These are phyloP conservation scores for Trichoderma harzianum DNA, from an alignment of 2,329 filamentous ascomycete species.

Conservation along the genomic window DNA sequence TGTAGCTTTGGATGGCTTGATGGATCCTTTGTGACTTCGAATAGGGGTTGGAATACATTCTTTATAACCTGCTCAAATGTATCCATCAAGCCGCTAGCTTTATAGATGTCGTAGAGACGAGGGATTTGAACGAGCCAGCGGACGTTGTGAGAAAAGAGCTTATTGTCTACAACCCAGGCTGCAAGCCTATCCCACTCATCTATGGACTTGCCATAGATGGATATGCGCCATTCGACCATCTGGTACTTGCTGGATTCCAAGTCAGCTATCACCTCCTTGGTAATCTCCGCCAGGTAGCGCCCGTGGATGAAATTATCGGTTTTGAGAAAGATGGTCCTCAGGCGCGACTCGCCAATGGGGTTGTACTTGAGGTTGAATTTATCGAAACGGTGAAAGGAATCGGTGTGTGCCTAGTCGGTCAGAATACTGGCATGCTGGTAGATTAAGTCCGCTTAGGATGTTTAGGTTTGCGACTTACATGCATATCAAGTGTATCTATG, in stretches of 20 bases:
- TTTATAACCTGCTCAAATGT: slow-evolving; percentile 86
- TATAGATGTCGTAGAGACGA: slow-evolving; percentile 93
- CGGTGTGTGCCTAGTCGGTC: slow-evolving; percentile 72
- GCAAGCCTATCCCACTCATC: slow-evolving; percentile 98
- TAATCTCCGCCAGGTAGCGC: slow-evolving; percentile 93
- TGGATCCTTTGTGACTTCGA: slow-evolving; percentile 89
- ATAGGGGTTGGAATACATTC: slow-evolving; percentile 91
- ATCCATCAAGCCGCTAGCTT: slow-evolving; percentile 79
- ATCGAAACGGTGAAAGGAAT: slow-evolving; percentile 98
- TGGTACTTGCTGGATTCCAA: slow-evolving; percentile 98
- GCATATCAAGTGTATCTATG: slow-evolving; percentile 98
- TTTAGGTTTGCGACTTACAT: slow-evolving; percentile 67
- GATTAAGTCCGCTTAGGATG: slow-evolving; percentile 49
- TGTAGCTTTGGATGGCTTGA: slow-evolving; percentile 87
- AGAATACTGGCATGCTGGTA: slow-evolving; percentile 64
- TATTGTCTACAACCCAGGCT: slow-evolving; percentile 99
- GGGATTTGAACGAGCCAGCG: slow-evolving; percentile 96
- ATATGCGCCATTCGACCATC: slow-evolving; percentile 99
- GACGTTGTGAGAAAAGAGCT: slow-evolving; percentile 95
- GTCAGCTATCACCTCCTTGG: slow-evolving; percentile 95
- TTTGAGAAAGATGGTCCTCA: slow-evolving; percentile 97
- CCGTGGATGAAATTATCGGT: slow-evolving; percentile 98
- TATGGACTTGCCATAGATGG: slow-evolving; percentile 86
- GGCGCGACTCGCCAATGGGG: slow-evolving; percentile 87
- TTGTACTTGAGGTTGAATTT: slow-evolving; percentile 99